Percentiles rank a stretch among this genome's conserved stretches.
These are phyloP conservation scores for Marasmius oreades DNA, from an alignment of 1,284 basidiomycete genomes.

Conservation along the genomic window DNA sequence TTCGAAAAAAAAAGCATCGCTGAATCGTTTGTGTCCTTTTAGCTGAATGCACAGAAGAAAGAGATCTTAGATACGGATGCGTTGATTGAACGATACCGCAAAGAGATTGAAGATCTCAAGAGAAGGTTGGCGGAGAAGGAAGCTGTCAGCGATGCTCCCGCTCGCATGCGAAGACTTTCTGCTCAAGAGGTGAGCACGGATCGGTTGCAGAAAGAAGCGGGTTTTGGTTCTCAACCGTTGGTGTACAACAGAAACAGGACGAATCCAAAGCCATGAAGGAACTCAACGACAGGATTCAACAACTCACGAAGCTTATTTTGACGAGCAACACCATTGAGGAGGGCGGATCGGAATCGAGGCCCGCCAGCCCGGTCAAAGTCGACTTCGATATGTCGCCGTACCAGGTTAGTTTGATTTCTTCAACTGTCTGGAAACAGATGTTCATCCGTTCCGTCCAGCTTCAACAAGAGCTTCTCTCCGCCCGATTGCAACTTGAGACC, in stretches of 20 bases:
- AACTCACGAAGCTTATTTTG: slow-evolving; percentile 83
- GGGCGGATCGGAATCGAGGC: slow-evolving; percentile 51
- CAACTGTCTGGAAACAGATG: neutral
- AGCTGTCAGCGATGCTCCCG: slow-evolving; percentile 34
- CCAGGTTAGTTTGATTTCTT: slow-evolving; percentile 43
- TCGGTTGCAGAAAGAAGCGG: neutral
- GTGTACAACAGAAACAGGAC: slow-evolving; percentile 57
- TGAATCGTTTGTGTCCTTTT: slow-evolving; percentile 13
- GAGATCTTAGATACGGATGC: slow-evolving; percentile 93
- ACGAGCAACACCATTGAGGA: slow-evolving; percentile 81
- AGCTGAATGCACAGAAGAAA: slow-evolving; percentile 87
- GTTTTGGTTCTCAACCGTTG: neutral
- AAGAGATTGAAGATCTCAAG: slow-evolving; percentile 87
- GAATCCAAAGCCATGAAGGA: slow-evolving; percentile 79
- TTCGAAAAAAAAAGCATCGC: neutral
- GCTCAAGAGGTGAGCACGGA: slow-evolving; percentile 58
- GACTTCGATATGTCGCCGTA: slow-evolving; percentile 85
- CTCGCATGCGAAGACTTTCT: slow-evolving; percentile 55
- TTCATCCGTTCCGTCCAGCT: slow-evolving; percentile 41
- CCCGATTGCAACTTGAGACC: slow-evolving; percentile 70
- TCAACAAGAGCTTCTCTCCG: slow-evolving; percentile 80
- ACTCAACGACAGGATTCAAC: slow-evolving; percentile 76
- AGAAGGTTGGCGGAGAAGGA: slow-evolving; percentile 66
- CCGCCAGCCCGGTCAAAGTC: slow-evolving; percentile 76
- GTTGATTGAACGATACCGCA: slow-evolving; percentile 85